Percentiles rank a stretch among this genome's conserved stretches.
Conservation (phyloP, 2,329 filamentous ascomycete species). For the Calonectria henricotiae region DNA sequence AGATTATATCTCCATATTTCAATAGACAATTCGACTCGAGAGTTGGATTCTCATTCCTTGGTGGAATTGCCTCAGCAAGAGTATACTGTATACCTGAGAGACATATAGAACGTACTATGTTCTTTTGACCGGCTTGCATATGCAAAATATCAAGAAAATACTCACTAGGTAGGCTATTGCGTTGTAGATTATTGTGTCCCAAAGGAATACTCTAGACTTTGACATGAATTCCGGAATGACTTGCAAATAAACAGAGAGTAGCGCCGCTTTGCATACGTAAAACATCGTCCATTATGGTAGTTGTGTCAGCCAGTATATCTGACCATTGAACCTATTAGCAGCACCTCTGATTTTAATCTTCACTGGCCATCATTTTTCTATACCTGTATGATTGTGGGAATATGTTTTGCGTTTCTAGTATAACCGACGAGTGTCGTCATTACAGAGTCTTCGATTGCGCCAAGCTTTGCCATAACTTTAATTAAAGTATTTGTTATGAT, state of each 20-base stretch:
- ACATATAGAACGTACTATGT: not conserved
- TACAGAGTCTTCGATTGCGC: not conserved
- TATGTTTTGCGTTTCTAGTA: not conserved
- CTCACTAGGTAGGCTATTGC: not conserved
- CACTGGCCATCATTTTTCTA: not conserved
- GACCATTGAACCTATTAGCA: not conserved
- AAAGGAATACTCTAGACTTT: conserved; percentile 2
- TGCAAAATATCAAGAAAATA: not conserved
- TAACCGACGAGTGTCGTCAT: conserved; percentile 7
- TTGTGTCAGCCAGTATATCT: conserved; percentile 4
- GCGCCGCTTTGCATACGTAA: conserved; percentile 18
- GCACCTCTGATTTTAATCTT: not conserved
- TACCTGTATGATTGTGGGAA: no score
- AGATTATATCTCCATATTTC: conserved; percentile 8
- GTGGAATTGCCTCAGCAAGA: not conserved
- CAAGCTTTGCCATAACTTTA: not conserved
- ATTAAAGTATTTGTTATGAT: not conserved
- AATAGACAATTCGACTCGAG: not conserved
- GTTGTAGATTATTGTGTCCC: conserved; percentile 9
- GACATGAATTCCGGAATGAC: conserved; percentile 15
- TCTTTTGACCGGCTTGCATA: not conserved
- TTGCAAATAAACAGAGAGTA: conserved; percentile 2
- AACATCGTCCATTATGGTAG: conserved; percentile 6
- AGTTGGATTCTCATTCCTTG: not conserved
- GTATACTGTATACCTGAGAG: not conserved